phyloP scores from a whole-genome alignment of 495 filamentous ascomycete species.

The Bacidia gigantensis region DNA sequence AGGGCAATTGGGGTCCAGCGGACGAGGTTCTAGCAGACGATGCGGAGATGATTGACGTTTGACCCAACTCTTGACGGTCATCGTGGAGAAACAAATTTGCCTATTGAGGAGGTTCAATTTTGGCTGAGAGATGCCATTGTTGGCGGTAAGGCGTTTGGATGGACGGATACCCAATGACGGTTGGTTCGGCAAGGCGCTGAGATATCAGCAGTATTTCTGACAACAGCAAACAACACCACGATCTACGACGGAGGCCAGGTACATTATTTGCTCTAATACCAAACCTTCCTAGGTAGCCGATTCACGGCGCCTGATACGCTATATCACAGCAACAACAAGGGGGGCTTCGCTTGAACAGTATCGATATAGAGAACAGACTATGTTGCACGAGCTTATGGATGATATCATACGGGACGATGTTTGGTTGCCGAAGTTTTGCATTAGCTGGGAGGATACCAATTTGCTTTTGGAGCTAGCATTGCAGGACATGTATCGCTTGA shows the following conservation, averaged over 20 bases:
- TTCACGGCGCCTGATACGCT: slow-evolving; percentile 7
- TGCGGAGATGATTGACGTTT: slow-evolving; percentile 62
- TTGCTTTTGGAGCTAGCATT: slow-evolving; percentile 3
- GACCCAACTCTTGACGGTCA: slow-evolving; percentile 16
- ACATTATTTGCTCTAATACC: too few relatives aligned
- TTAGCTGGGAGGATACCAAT: neutral
- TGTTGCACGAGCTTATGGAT: neutral
- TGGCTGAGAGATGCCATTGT: neutral
- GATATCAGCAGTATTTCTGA: neutral
- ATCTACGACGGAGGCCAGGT: neutral
- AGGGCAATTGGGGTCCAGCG: slow-evolving; percentile 88
- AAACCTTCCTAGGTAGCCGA: slow-evolving; percentile 1
- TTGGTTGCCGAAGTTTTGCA: neutral
- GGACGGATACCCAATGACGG: slow-evolving; percentile 3
- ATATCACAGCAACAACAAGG: neutral
- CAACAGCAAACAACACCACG: slow-evolving; percentile 1
- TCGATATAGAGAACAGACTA: neutral
- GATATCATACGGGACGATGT: neutral
- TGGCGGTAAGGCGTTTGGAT: slow-evolving; percentile 9
- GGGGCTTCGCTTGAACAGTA: neutral
- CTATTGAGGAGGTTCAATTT: neutral
- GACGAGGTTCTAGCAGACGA: slow-evolving; percentile 57
- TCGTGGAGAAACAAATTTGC: neutral
- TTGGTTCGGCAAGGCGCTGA: neutral
- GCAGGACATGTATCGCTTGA: slow-evolving; percentile 1